Percentiles rank a stretch among this genome's conserved stretches.
phyloP scores from a whole-genome alignment of 768 basidiomycete genomes.

The Hebeloma cylindrosporum region DNA sequence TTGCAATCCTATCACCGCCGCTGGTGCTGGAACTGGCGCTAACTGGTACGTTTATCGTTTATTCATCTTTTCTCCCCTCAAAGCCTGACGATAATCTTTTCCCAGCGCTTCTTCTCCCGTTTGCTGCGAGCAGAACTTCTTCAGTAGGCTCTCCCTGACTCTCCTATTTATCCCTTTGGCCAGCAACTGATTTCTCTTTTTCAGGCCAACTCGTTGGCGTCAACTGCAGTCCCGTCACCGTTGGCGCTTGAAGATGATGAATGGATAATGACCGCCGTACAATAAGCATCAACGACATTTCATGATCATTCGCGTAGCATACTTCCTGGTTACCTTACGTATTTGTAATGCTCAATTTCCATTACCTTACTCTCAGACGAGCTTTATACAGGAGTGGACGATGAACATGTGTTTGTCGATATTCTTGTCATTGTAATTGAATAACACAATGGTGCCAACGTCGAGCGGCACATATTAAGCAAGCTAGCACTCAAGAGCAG shows the following conservation, averaged over 20 bases:
- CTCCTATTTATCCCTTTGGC: not conserved
- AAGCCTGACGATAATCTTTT: not conserved
- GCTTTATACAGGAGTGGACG: too few species aligned
- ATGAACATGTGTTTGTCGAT: too few species aligned
- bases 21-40: constrained; percentile 16
- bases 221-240: constrained; percentile 9
- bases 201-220: constrained; percentile 11
- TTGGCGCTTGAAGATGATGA: constrained; percentile 6
- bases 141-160: constrained; percentile 2
- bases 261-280: too few species aligned
- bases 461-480: too few species aligned
- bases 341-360: too few species aligned
- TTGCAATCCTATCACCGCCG: constrained; percentile 22
- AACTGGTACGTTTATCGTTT: constrained; percentile 13
- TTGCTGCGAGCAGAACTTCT: constrained; percentile 14
- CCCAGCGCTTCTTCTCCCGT: constrained; percentile 8
- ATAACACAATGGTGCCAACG: too few species aligned
- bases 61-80: not conserved
- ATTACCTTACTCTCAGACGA: too few species aligned
- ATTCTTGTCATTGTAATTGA: too few species aligned
- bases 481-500: too few species aligned
- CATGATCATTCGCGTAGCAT: too few species aligned
- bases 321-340: too few species aligned
- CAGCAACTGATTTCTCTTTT: not conserved
- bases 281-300: too few species aligned